These are phyloP conservation scores for Auricularia sp. DNA, from an alignment of 768 basidiomycete genomes.

Conservation along the genomic window DNA sequence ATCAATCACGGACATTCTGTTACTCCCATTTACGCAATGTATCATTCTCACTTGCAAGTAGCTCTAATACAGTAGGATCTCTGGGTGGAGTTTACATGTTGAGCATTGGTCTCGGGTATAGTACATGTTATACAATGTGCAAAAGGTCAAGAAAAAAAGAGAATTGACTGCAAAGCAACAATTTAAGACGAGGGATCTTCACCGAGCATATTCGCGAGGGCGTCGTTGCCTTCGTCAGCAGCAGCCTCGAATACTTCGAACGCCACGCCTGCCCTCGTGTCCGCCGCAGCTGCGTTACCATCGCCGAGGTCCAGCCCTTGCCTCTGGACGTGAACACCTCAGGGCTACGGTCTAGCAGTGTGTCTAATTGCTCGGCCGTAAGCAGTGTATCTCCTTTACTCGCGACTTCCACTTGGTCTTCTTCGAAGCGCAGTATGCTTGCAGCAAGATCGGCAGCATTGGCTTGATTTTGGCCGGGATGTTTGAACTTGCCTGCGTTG, in stretches of 20 bases:
- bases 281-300: constrained; percentile 7
- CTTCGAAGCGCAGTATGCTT: constrained; percentile 66
- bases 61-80: neutral
- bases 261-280: constrained; percentile 32
- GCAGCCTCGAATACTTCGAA: constrained; percentile 75
- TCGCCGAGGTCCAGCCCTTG: constrained; percentile 59
- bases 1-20: neutral
- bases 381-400: constrained; percentile 63
- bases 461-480: constrained; percentile 52
- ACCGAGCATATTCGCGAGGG: constrained; percentile 60
- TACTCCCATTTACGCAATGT: neutral
- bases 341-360: constrained; percentile 69
- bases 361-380: constrained; percentile 70
- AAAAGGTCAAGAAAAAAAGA: neutral
- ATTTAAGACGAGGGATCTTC: constrained; percentile 18
- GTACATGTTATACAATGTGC: neutral
- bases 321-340: constrained; percentile 63
- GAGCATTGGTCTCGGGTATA: too few species aligned
- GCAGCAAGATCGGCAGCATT: constrained; percentile 76
- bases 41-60: neutral
- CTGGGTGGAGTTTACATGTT: neutral
- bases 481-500: constrained; percentile 69
- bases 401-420: constrained; percentile 84
- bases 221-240: constrained; percentile 52
- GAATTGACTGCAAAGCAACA: neutral